Percentiles rank a stretch among this genome's conserved stretches.
These are phyloP conservation scores for Diutina mesorugosa DNA, from an alignment of 1,139 yeast species.

Conservation along the genomic window DNA sequence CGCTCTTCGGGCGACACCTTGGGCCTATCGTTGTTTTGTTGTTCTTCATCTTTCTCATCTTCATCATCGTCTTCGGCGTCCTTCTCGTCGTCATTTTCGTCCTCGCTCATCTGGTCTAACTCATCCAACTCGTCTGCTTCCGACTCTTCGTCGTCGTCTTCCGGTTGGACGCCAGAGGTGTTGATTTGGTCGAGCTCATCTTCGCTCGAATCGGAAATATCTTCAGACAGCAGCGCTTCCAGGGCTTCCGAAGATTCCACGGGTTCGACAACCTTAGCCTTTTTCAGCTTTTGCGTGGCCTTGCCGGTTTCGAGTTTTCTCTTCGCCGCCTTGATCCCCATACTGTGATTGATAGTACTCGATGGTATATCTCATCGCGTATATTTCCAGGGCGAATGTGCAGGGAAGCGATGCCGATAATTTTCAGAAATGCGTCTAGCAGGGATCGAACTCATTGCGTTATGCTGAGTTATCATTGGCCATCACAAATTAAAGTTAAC, in stretches of 20 bases:
- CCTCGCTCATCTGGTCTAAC: slow-evolving; percentile 4
- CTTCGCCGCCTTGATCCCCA: background rate
- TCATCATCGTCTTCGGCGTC: slow-evolving; percentile 5
- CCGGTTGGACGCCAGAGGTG: slow-evolving; percentile 9
- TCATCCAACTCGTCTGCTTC: slow-evolving; percentile 9
- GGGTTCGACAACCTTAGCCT: background rate
- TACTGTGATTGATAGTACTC: background rate
- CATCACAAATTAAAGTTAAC: background rate
- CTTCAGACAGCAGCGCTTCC: background rate
- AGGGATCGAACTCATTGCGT: background rate
- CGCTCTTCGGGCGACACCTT: slow-evolving; percentile 18
- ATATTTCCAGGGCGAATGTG: background rate
- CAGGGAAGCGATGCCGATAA: background rate
- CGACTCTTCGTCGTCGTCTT: slow-evolving; percentile 10
- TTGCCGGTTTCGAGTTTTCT: background rate
- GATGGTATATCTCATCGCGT: background rate
- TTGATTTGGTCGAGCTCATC: slow-evolving; percentile 12
- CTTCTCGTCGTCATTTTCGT: slow-evolving; percentile 4
- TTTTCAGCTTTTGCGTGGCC: background rate
- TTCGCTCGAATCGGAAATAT: background rate
- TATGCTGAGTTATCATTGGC: background rate
- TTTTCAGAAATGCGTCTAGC: background rate
- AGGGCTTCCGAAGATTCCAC: background rate
- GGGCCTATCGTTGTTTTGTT: slow-evolving; percentile 21
- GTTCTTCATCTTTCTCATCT: slow-evolving; percentile 6